Evolutionary conservation across 768 basidiomycete species (phyloP), one percentile per base, ranked within the genome.

Genomic region (Termitomyces sp.): DNA sequence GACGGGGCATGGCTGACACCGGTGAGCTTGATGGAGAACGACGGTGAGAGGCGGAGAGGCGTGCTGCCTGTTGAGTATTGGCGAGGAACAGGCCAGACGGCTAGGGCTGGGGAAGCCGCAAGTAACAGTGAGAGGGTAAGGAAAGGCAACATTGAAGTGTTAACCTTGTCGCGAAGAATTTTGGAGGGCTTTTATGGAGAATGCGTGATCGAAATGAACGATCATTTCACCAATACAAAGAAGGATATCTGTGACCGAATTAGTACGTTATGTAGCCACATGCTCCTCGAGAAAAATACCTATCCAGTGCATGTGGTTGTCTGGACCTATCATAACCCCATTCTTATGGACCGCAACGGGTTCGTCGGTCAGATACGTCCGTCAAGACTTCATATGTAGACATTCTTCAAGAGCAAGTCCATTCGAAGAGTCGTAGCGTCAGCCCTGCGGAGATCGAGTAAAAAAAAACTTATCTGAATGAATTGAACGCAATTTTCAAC

Each of bases 11-110:
- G 68, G 27, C 67, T 55, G 33, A 82, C 59, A 25, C 70, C 66
- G 27, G 81, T 70, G 47, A 86, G 71, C 10, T 69, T 68, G 56
- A 80, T 73, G 12, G 73, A 63, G 54, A 76, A 74, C 35, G 66
- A 61, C 20, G 64, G 52, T 12, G 72, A 63, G 35, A 76, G 72
- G 35, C 69, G 67, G 31, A 76, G 67, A 3, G 73, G 63, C 1
- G 71, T 70, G 3, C 60, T 65, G 13, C 79, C 78, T 1, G 73
- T 79, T 1, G 72, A 67, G 32, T 78, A 62, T 18, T 77, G 74
- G n/a, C 66, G 76, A 61, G 73, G 75, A 18, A 64, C 57, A 27
- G 75, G 75, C 75, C 75, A 76, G 23, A 76, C 57, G 5, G 72
- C 74, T 11, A 59, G 44, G 6, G 62, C 56, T 11, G 64, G 62